Base-by-base conservation (phyloP, 495 filamentous ascomycete genomes). In the Haplographium delicatum region DNA sequence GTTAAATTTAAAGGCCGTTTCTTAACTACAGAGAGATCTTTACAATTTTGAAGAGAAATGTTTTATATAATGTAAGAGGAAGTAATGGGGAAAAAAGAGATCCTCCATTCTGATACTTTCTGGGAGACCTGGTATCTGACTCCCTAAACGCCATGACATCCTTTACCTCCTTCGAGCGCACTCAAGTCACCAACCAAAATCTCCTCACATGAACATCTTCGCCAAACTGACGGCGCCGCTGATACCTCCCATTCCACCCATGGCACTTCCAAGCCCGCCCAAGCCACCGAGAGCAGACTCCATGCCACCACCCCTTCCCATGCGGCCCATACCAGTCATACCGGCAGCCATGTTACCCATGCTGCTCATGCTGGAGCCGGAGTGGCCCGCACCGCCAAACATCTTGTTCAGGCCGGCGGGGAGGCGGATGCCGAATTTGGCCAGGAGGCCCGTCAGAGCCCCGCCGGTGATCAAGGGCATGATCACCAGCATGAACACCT, bases 381-480 rank as follows among this genome's bases (percentile, higher is more conserved):
- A 5, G 10, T 16, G 5, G n/a, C 5, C 41, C 15, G 10, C 42
- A 19, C n/a, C 56, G n/a, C 76, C 78, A 18, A 83, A 63, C 65
- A 82, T 67, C 44, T 70, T 67, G 56, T 72, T 68, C 39, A 88
- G 56, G 3, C 71, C 65, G 7, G 65, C 68, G 1, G 90, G 89
- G 57, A 96, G 59, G 33, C 81, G 71, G 34, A 96, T 70, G 0
- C 89, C 89, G 62, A 96, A 81, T 65, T 82, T 79, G 19, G 75
- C 75, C 10, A 93, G 71, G 19, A 95, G 64, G 23, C 80, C 82
- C 3, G 79, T 76, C 58, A 96, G 65, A 22, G 87, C 83, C 5
- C 90, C 90, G 42, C 87, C 87, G 0, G 83, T 88, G 49, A 95
- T 70, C 39, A 96, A 72, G 16, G 90, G 90, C 73, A 95, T 76